Percentiles rank a stretch among this genome's conserved stretches.
Evolutionary conservation across 1,284 basidiomycete species (phyloP).

Genomic region (Xerocomus tenax): DNA sequence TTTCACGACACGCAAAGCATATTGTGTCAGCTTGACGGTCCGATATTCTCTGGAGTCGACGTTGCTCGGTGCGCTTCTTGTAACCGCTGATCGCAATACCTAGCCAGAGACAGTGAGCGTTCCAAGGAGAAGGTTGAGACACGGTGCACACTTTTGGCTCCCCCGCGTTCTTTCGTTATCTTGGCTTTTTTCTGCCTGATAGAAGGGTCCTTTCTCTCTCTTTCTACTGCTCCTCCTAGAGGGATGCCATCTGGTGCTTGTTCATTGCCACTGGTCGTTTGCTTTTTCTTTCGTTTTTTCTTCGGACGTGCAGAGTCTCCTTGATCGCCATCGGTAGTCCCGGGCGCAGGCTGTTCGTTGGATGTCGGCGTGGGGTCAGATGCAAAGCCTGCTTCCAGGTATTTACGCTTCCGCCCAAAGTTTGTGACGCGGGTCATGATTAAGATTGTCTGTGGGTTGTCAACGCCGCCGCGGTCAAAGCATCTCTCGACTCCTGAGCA

Average conservation of each 20-base stretch:
- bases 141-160: constrained; percentile 11
- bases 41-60: constrained; percentile 60
- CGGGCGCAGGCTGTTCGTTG: constrained; percentile 3
- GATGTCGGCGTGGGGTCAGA: constrained; percentile 10
- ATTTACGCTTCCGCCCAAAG: constrained; percentile 61
- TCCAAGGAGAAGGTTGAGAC: background rate
- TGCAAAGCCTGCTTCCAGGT: constrained; percentile 55
- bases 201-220: background rate
- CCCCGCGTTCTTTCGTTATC: constrained; percentile 6
- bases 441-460: background rate
- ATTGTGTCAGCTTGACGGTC: constrained; percentile 55
- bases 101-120: constrained; percentile 11
- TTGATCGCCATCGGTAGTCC: constrained; percentile 7
- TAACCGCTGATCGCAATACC: constrained; percentile 26
- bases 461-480: background rate
- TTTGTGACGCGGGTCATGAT: constrained; percentile 67
- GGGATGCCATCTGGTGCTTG: background rate
- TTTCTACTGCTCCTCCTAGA: background rate
- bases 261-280: constrained; percentile 22
- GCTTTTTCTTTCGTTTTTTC: constrained; percentile 39
- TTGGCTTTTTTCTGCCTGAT: background rate
- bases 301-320: constrained; percentile 26
- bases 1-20: constrained; percentile 83
- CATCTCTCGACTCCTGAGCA: background rate
- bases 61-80: constrained; percentile 44